Conservation (phyloP, 2,329 filamentous ascomycete species). For the Westerdykella sp. region DNA sequence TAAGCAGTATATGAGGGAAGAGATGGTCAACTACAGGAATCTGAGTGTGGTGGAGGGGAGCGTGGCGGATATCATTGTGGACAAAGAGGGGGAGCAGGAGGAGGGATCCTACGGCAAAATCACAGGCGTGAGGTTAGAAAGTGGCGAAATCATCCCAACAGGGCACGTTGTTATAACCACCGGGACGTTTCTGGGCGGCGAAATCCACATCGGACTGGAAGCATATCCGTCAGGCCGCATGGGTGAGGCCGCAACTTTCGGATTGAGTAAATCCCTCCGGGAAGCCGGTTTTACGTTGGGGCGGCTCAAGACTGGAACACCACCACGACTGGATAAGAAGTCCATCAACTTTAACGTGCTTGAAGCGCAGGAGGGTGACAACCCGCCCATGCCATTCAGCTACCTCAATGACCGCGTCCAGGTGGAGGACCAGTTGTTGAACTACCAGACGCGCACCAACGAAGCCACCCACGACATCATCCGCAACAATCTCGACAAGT, state of each 20-base stretch:
- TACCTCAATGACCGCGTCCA: conserved; percentile 75
- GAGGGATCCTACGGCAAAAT: conserved; percentile 62
- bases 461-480: conserved; percentile 74
- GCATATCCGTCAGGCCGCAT: conserved; percentile 82
- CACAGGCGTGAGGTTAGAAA: conserved; percentile 77
- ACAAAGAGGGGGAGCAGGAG: conserved; percentile 46
- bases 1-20: conserved; percentile 82
- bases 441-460: conserved; percentile 84
- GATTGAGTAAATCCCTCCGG: conserved; percentile 80
- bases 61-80: conserved; percentile 83
- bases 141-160: conserved; percentile 75
- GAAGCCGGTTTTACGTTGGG: conserved; percentile 87
- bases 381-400: conserved; percentile 84
- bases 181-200: conserved; percentile 88
- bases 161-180: conserved; percentile 88
- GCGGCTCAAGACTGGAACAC: conserved; percentile 90
- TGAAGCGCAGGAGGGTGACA: conserved; percentile 71
- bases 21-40: conserved; percentile 72
- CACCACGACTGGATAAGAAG: conserved; percentile 73
- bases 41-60: conserved; percentile 77
- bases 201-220: conserved; percentile 88
- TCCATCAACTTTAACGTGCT: conserved; percentile 74
- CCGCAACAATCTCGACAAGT: conserved; percentile 85
- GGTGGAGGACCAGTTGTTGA: conserved; percentile 76
- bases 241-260: conserved; percentile 88